Evolutionary conservation across 768 basidiomycete genomes (phyloP).

Genomic region (Trametes meyenii): DNA sequence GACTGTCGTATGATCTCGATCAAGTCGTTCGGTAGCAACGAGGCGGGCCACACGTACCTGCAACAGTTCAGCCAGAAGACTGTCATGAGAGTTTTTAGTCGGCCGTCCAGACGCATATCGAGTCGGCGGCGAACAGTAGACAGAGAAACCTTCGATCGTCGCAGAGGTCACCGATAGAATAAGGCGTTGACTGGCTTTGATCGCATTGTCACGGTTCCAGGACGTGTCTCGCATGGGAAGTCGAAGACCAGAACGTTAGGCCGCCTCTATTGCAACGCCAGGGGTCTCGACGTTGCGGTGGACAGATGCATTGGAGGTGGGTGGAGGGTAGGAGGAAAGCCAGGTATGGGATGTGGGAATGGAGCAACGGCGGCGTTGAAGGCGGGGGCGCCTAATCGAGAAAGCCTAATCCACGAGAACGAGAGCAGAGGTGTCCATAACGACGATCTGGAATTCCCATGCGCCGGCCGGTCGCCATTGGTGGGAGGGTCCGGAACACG

Average conservation of each 20-base stretch:
- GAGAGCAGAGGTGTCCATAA: constrained; percentile 21
- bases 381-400: constrained; percentile 3
- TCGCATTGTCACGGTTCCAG: constrained; percentile 11
- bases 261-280: not conserved
- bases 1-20: not conserved
- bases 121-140: not conserved
- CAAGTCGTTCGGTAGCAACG: constrained; percentile 24
- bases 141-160: not conserved
- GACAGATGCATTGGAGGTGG: not conserved
- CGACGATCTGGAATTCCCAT: constrained; percentile 9
- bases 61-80: not conserved
- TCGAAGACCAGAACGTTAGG: not conserved
- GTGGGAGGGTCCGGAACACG: constrained; percentile 17
- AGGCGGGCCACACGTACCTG: not conserved
- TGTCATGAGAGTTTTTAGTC: not conserved
- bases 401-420: constrained; percentile 18
- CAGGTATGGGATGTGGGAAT: not conserved
- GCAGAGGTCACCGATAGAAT: not conserved
- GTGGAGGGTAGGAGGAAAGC: not conserved
- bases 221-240: not conserved
- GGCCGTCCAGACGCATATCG: not conserved
- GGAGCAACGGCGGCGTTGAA: constrained; percentile 11
- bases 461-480: constrained; percentile 8
- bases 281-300: not conserved
- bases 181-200: constrained; percentile 12